Conservation (phyloP, 2,329 filamentous ascomycete species). For the Colletotrichum sp. region DNA sequence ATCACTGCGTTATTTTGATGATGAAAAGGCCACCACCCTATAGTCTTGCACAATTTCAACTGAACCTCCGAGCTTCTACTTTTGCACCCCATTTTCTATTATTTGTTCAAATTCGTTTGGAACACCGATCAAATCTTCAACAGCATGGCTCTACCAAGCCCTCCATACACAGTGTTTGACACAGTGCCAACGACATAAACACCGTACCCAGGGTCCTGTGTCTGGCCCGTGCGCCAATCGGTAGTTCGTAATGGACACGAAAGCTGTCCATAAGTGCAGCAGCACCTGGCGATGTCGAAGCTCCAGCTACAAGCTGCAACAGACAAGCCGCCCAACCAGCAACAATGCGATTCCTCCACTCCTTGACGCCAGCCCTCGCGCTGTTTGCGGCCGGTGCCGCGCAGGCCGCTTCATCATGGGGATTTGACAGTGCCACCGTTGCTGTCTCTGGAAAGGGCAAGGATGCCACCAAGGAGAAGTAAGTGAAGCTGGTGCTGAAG, state of each 20-base stretch:
- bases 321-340: constrained; percentile 17
- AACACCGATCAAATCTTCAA: background rate
- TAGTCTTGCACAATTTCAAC: too few species aligned
- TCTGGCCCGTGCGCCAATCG: constrained; percentile 9
- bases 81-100: background rate
- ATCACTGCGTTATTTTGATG: background rate
- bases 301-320: constrained; percentile 19
- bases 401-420: constrained; percentile 67
- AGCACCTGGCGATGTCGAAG: constrained; percentile 10
- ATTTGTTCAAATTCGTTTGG: rapidly evolving
- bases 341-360: constrained; percentile 46
- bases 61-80: too few species aligned
- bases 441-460: constrained; percentile 70
- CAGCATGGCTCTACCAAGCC: background rate
- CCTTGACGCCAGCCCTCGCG: constrained; percentile 42
- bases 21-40: background rate
- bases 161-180: background rate
- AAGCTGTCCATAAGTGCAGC: constrained; percentile 24
- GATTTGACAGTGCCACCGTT: constrained; percentile 74
- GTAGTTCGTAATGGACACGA: constrained; percentile 20
- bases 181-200: background rate
- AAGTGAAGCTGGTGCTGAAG: constrained; percentile 31
- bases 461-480: constrained; percentile 70
- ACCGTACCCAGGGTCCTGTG: background rate
- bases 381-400: constrained; percentile 55